Base-by-base conservation (phyloP, 805 yeast genomes). In the Allodekkera sacchari region DNA sequence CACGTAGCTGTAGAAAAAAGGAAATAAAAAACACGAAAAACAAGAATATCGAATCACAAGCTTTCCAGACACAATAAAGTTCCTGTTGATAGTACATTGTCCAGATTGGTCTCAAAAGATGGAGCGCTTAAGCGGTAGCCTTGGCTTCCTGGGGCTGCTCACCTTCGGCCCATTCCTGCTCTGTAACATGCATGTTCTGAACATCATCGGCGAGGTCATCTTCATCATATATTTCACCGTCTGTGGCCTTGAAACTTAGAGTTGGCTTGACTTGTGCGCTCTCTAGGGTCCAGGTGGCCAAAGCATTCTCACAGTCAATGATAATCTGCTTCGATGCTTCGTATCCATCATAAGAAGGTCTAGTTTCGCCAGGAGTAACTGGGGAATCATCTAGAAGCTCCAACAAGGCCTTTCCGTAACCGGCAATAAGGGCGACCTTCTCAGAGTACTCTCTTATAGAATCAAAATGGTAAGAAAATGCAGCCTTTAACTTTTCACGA, bases 351-450 rank as follows among this genome's bases (percentile, higher is more conserved):
- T 82, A 82, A 37, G 88, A 81, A 25, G 88, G 81, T 74, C 92
- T 79, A 30, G 89, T 81, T 65, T 83, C 94, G 68, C 94, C 94
- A 37, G 94, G 94, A 37, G 89, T 81, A 32, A 83, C 89, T 40
- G 92, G 83, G 41, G 84, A 64, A 52, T 82, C 92, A 52, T 83
- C 94, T 53, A 83, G 68, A 53, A 83, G 69, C 63, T 82, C 89
- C 53, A 83, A 67, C 37, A 83, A 61, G 20, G 89, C 92, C 64
- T 82, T 82, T 63, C 94, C 94, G 66, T 83, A 82, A 39, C 92
- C 89, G 33, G 94, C 89, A 59, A 84, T 79, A 50, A 83, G 66
- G 34, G 92, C 89, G 45, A 77, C 70, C 61, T 83, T 83, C 64
- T 83, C 94, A 41, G 94, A 77, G 53, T 76, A 79, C 61, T 83